phyloP scores from a whole-genome alignment of 208 protist genomes.

The Leishmania lainsoni region DNA sequence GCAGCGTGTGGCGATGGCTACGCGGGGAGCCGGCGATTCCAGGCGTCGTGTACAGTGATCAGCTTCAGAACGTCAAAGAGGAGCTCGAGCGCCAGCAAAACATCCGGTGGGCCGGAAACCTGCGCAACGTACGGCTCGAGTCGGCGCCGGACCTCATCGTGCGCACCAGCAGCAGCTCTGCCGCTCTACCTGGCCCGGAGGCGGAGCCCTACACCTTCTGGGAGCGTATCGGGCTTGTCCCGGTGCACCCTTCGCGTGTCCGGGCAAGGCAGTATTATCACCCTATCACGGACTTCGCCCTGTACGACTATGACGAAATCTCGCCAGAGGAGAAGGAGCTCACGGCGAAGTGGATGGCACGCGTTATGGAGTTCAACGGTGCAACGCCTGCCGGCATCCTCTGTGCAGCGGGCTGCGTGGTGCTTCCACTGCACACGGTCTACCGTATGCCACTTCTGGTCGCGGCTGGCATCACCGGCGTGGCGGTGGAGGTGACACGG shows the following conservation, averaged over 20 bases:
- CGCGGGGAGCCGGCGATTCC: conserved; percentile 47
- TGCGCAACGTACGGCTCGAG: conserved; percentile 73
- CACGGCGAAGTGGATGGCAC: conserved; percentile 82
- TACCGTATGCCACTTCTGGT: conserved; percentile 83
- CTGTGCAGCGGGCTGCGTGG: conserved; percentile 61
- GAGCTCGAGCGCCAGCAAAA: conserved; percentile 35
- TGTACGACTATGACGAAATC: conserved; percentile 89
- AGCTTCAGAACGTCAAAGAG: conserved; percentile 33
- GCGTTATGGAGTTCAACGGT: conserved; percentile 85
- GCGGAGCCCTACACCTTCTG: conserved; percentile 88
- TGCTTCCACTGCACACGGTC: conserved; percentile 77
- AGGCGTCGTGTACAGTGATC: conserved; percentile 81
- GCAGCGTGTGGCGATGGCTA: conserved; percentile 39
- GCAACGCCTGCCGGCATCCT: conserved; percentile 75
- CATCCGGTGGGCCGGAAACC: conserved; percentile 49
- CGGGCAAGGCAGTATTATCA: conserved; percentile 84
- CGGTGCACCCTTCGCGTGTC: conserved; percentile 83
- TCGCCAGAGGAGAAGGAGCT: conserved; percentile 86
- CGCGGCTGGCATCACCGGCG: conserved; percentile 62
- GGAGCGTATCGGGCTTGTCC: conserved; percentile 82
- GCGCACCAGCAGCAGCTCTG: conserved; percentile 30
- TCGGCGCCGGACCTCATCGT: conserved; percentile 40
- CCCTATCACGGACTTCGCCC: conserved; percentile 82
- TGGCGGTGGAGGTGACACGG: conserved; percentile 71
- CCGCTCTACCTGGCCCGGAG: conserved; percentile 57